Evolutionary conservation across 2,329 filamentous ascomycete genomes (phyloP).

Genomic region (Ophiosphaerella herpotricha): DNA sequence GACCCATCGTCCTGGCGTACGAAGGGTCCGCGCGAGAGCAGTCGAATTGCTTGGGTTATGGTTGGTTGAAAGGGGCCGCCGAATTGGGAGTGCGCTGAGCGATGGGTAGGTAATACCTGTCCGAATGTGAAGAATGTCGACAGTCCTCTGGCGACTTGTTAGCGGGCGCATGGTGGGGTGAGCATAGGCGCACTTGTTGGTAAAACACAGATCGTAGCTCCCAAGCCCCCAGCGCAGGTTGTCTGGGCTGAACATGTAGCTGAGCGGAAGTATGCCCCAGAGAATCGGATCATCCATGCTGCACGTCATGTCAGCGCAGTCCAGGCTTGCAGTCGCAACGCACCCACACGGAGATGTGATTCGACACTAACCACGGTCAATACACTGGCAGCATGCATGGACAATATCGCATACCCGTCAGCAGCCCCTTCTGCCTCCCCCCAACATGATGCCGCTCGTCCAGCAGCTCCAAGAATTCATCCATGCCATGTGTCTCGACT

Average conservation of each 20-base stretch:
- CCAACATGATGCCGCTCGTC: slow-evolving; percentile 72
- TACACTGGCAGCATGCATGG: neutral
- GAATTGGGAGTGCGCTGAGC: slow-evolving; percentile 73
- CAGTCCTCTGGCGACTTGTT: slow-evolving; percentile 57
- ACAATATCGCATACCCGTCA: slow-evolving; percentile 68
- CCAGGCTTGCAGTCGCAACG: slow-evolving; percentile 24
- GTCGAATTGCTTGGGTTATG: slow-evolving; percentile 80
- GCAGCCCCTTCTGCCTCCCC: slow-evolving; percentile 72
- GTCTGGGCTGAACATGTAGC: slow-evolving; percentile 70
- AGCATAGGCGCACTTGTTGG: slow-evolving; percentile 66
- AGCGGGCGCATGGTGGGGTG: slow-evolving; percentile 8
- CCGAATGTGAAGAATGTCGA: slow-evolving; percentile 85
- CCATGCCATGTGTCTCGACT: slow-evolving; percentile 76
- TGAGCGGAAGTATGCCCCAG: slow-evolving; percentile 84
- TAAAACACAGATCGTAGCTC: slow-evolving; percentile 94
- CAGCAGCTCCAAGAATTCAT: slow-evolving; percentile 73
- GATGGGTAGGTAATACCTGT: slow-evolving; percentile 89
- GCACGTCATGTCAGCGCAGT: slow-evolving; percentile 22
- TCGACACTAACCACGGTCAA: slow-evolving; percentile 66
- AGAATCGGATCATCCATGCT: slow-evolving; percentile 93
- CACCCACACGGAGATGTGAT: slow-evolving; percentile 86
- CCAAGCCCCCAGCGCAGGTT: slow-evolving; percentile 89
- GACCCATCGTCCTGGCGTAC: slow-evolving; percentile 28
- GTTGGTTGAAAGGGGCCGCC: slow-evolving; percentile 92
- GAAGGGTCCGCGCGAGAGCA: slow-evolving; percentile 70